Evolutionary conservation across 1,139 yeast species (phyloP).

Genomic region (Pichia inconspicua): DNA sequence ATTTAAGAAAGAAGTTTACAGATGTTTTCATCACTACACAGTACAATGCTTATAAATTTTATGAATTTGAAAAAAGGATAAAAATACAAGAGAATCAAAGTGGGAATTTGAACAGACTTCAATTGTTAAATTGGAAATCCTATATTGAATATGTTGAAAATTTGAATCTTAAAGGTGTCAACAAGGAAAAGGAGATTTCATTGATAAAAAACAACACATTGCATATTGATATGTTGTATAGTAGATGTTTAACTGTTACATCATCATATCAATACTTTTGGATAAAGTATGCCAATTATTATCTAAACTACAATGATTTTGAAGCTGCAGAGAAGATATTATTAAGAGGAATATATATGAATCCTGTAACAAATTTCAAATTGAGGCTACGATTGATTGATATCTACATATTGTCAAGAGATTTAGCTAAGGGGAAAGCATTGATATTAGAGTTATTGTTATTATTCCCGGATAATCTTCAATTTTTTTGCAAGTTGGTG

Average conservation of each 20-base stretch:
- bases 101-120: conserved; percentile 27
- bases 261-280: conserved; percentile 52
- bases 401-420: conserved; percentile 31
- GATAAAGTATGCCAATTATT: conserved; percentile 51
- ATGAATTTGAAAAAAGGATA: conserved; percentile 53
- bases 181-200: conserved; percentile 17
- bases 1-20: conserved; percentile 38
- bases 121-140: conserved; percentile 49
- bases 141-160: conserved; percentile 53
- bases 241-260: conserved; percentile 48
- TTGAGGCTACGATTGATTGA: conserved; percentile 36
- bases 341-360: conserved; percentile 26
- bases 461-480: conserved; percentile 30
- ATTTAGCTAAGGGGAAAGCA: conserved; percentile 33
- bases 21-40: conserved; percentile 59
- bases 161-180: conserved; percentile 17
- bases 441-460: conserved; percentile 29
- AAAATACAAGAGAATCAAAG: conserved; percentile 42
- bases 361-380: conserved; percentile 25
- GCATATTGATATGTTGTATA: conserved; percentile 40
- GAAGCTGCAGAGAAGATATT: conserved; percentile 35
- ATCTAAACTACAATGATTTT: conserved; percentile 28
- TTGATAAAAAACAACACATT: conserved; percentile 21
- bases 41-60: conserved; percentile 51
- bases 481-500: conserved; percentile 34